Evolutionary conservation across 108 stramenopile species (phyloP).

Genomic region (Skeletonema potamos): DNA sequence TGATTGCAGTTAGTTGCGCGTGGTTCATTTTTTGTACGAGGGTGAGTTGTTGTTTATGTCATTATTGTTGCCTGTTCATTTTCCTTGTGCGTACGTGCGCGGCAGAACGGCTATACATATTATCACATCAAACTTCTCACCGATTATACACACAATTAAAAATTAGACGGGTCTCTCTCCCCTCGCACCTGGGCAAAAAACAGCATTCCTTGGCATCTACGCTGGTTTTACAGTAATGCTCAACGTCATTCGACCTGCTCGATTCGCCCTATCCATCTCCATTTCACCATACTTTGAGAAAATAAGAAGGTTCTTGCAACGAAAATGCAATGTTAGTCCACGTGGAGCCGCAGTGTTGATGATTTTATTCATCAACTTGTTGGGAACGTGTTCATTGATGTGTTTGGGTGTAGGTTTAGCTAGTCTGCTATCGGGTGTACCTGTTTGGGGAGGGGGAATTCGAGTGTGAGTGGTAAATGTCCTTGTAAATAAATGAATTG

Average conservation of each 20-base stretch:
- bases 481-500: too few relatives aligned
- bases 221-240: conserved; percentile 81
- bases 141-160: background rate
- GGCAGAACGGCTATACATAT: background rate
- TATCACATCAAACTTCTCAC: background rate
- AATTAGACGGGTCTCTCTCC: conserved; percentile 77
- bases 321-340: conserved; percentile 36
- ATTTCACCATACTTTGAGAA: conserved; percentile 70
- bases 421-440: conserved; percentile 60
- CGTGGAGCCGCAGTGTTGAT: conserved; percentile 51
- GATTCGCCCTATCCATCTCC: conserved; percentile 63
- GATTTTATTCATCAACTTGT: conserved; percentile 63
- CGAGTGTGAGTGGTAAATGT: too few relatives aligned
- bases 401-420: conserved; percentile 60
- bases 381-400: conserved; percentile 65
- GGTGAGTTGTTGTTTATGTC: conserved; percentile 45
- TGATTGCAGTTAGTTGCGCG: conserved; percentile 71
- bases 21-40: conserved; percentile 67
- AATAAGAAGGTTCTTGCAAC: conserved; percentile 50
- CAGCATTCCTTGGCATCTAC: conserved; percentile 84
- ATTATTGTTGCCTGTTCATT: background rate
- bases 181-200: conserved; percentile 89
- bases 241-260: conserved; percentile 82
- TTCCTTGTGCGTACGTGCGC: background rate
- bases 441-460: conserved; percentile 37